Evolutionary conservation across 108 stramenopile genomes (phyloP).

Genomic region (Stephanodiscus minutulus): DNA sequence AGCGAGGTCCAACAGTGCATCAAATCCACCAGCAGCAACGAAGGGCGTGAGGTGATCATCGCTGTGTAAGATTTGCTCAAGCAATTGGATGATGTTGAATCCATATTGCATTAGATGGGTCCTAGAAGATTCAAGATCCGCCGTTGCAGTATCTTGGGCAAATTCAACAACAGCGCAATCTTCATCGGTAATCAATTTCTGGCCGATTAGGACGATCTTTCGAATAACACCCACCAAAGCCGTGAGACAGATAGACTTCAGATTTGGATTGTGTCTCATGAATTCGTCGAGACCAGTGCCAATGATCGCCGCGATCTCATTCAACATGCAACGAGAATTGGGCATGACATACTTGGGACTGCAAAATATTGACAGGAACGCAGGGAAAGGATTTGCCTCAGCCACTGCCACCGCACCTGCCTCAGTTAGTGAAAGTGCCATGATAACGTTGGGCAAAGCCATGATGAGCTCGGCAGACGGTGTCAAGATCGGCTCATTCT

Average conservation of each 20-base stretch:
- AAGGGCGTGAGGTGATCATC: constrained; percentile 82
- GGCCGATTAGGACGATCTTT: constrained; percentile 62
- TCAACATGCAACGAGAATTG: constrained; percentile 77
- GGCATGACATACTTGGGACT: constrained; percentile 91
- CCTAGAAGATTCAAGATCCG: constrained; percentile 60
- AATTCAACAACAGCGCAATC: constrained; percentile 9
- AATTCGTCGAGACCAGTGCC: constrained; percentile 92
- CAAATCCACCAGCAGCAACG: constrained; percentile 76
- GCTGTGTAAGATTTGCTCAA: constrained; percentile 86
- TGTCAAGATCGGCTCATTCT: constrained; percentile 55
- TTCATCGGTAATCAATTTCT: constrained; percentile 52
- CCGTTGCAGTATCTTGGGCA: constrained; percentile 2
- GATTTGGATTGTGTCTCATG: constrained; percentile 85
- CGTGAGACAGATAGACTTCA: constrained; percentile 47
- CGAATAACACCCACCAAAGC: constrained; percentile 72
- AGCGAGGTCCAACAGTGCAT: constrained; percentile 69
- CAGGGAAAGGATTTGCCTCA: constrained; percentile 85
- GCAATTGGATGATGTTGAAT: constrained; percentile 81
- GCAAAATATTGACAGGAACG: constrained; percentile 73
- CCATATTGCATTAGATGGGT: constrained; percentile 85
- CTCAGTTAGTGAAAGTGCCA: constrained; percentile 88
- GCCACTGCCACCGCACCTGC: constrained; percentile 74
- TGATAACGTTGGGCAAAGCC: constrained; percentile 88
- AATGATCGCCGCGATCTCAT: constrained; percentile 84
- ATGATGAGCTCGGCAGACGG: constrained; percentile 87